A percentile compares a stretch with the other conserved stretches of the same genome.
Evolutionary conservation across 345 rosid species (phyloP).

Genomic region (Bruguiera parviflora): DNA sequence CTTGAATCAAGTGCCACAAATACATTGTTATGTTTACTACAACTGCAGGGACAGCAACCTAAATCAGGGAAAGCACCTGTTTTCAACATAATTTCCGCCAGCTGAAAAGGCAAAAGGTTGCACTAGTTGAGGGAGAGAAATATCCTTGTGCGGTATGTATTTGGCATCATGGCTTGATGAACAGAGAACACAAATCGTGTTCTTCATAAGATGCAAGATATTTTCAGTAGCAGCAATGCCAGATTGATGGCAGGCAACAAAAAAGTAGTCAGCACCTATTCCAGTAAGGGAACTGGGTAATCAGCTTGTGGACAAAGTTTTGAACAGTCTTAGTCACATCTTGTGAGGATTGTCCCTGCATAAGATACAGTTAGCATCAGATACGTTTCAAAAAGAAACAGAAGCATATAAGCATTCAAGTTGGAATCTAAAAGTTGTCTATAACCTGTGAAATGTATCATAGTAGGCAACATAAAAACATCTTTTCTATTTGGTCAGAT

Average conservation of each 20-base stretch:
- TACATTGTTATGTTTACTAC: no score
- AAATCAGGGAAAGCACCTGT: not conserved
- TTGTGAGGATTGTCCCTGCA: conserved; percentile 6
- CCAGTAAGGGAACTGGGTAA: conserved; percentile 20
- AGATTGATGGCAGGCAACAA: conserved; percentile 21
- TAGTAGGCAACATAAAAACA: no score
- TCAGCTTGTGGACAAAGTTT: conserved; percentile 7
- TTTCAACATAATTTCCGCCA: conserved; percentile 2
- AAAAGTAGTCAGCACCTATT: conserved; percentile 24
- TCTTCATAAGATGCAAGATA: conserved; percentile 17
- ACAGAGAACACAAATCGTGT: conserved; percentile 23
- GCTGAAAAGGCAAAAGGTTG: conserved; percentile 9
- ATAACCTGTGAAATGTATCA: no score
- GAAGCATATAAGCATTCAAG: not conserved
- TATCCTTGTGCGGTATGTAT: conserved; percentile 27
- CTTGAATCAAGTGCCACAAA: no score
- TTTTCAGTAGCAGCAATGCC: conserved; percentile 4
- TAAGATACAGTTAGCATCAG: no score
- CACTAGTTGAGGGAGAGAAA: conserved; percentile 21
- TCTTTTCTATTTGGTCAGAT: no score
- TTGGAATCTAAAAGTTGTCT: not conserved
- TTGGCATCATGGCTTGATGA: conserved; percentile 11
- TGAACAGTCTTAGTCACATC: not conserved
- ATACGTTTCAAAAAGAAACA: no score
- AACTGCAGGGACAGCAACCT: no score